Conservation (phyloP, 2,329 filamentous ascomycete genomes). For the Cladorrhinum sp. region DNA sequence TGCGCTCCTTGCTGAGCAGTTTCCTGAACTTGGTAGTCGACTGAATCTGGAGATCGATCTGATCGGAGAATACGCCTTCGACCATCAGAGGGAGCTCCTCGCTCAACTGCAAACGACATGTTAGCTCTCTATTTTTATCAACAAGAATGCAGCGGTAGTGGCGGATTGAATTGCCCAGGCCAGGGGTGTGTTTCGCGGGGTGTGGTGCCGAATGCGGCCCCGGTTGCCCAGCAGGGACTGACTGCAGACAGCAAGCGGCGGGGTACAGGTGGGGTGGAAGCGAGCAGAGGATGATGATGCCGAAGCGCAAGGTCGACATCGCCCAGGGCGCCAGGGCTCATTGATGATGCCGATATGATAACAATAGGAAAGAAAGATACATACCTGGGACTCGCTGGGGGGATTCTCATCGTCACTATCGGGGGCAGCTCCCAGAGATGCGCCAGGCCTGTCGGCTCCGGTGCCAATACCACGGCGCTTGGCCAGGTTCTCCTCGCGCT, state of each 20-base stretch:
- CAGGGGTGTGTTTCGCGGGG: neutral
- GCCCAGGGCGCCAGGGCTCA: neutral
- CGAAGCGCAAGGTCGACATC: conserved; percentile 11
- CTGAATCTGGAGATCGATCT: conserved; percentile 96
- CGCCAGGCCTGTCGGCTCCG: conserved; percentile 74
- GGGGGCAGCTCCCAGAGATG: conserved; percentile 79
- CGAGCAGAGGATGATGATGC: conserved; percentile 4
- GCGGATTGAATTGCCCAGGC: conserved; percentile 3
- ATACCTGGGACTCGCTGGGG: conserved; percentile 94
- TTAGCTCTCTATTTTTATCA: conserved; percentile 27
- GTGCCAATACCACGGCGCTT: conserved; percentile 93
- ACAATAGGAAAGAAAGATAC: conserved; percentile 24
- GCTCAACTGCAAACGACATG: conserved; percentile 64
- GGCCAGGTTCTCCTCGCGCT: conserved; percentile 97
- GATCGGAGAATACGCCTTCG: conserved; percentile 93
- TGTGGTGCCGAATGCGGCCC: conserved; percentile 16
- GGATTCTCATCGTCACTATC: conserved; percentile 97
- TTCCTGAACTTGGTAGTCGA: conserved; percentile 98
- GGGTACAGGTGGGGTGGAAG: conserved; percentile 27
- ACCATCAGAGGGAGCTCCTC: conserved; percentile 99
- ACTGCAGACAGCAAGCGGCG: conserved; percentile 22
- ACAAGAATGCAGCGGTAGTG: neutral
- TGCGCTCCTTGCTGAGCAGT: conserved; percentile 96
- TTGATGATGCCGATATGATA: conserved; percentile 5
- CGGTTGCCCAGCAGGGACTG: neutral